phyloP scores from a whole-genome alignment of 2,329 filamentous ascomycete species.

The Aspergillus sp. region DNA sequence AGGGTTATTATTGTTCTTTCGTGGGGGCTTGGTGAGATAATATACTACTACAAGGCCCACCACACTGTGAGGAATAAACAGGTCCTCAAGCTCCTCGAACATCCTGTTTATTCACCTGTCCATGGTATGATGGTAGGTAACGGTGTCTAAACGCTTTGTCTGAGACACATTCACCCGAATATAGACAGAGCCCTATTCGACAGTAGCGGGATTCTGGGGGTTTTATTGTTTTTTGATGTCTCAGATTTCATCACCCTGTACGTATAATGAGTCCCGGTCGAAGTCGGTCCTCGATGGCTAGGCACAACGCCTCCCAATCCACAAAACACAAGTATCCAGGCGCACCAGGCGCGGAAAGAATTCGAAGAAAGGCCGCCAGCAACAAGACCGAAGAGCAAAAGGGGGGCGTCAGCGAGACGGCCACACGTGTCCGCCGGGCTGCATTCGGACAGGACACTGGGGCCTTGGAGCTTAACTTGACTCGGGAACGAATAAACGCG shows the following conservation, averaged over 20 bases:
- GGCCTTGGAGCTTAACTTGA: not conserved
- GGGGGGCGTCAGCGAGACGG: not conserved
- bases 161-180: not conserved
- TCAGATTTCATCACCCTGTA: not conserved
- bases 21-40: not conserved
- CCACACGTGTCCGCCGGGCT: slow-evolving; percentile 1
- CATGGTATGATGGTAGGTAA: not conserved
- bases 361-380: not conserved
- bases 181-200: not conserved
- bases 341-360: not conserved
- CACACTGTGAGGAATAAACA: not conserved
- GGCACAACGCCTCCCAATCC: not conserved
- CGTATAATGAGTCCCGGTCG: not conserved
- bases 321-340: not conserved
- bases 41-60: not conserved
- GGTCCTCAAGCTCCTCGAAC: not conserved
- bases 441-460: not conserved
- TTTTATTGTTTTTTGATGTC: not conserved
- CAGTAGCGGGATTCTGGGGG: not conserved
- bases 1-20: not conserved
- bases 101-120: not conserved
- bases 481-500: not conserved
- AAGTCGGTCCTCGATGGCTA: not conserved
- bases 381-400: not conserved
- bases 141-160: not conserved